Conservation (phyloP, 1,139 yeast genomes). For the Sugiyamaella paludigena region DNA sequence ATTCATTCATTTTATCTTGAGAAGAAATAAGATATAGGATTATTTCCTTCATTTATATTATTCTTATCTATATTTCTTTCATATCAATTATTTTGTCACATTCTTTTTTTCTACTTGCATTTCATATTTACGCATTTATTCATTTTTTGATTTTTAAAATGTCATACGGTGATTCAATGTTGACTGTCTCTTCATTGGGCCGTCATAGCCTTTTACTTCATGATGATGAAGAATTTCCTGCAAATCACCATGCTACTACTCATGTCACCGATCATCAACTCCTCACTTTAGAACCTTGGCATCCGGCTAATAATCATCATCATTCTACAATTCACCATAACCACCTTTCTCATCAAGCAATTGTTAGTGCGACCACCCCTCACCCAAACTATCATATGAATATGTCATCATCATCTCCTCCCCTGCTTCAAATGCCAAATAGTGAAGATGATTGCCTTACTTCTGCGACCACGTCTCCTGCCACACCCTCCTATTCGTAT, state of each 20-base stretch:
- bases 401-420: slow-evolving; percentile 8
- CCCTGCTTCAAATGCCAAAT: slow-evolving; percentile 4
- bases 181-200: slow-evolving; percentile 10
- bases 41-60: neutral
- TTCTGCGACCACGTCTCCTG: slow-evolving; percentile 14
- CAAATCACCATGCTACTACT: neutral
- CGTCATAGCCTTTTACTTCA: slow-evolving; percentile 10
- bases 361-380: neutral
- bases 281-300: slow-evolving; percentile 3
- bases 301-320: neutral
- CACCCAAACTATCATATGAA: neutral
- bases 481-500: slow-evolving; percentile 16
- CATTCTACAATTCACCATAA: neutral
- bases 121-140: neutral
- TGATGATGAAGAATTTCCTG: slow-evolving; percentile 6
- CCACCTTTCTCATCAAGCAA: neutral
- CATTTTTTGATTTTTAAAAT: neutral
- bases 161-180: slow-evolving; percentile 1
- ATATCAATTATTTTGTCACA: neutral
- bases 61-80: neutral
- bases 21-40: too few relatives aligned
- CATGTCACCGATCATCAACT: neutral
- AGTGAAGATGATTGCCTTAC: slow-evolving; percentile 12
- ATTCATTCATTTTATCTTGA: neutral
- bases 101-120: neutral